Conservation (phyloP, 495 filamentous ascomycete genomes). For the Talaromyces nanjingensis region DNA sequence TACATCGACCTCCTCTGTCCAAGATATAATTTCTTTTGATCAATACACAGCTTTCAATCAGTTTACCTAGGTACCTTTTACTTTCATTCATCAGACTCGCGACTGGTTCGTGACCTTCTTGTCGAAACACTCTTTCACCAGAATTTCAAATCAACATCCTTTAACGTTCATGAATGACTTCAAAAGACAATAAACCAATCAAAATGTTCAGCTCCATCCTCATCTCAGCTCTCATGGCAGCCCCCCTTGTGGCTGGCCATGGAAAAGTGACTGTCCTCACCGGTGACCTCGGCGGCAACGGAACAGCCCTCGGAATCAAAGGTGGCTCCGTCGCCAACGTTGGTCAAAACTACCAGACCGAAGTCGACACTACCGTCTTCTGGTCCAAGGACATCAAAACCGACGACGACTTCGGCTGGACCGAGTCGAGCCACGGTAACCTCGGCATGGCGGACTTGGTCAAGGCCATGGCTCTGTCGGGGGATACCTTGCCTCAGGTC, state of each 20-base stretch:
- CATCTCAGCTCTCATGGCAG: neutral
- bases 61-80: too few species aligned
- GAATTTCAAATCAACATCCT: too few species aligned
- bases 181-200: too few species aligned
- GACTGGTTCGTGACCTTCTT: too few species aligned
- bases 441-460: neutral
- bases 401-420: neutral
- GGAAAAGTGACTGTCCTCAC: slow-evolving; percentile 2
- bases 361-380: slow-evolving; percentile 4
- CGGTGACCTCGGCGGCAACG: slow-evolving; percentile 5
- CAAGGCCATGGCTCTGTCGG: slow-evolving; percentile 26
- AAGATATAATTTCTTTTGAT: too few species aligned
- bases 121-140: too few species aligned
- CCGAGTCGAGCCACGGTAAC: neutral
- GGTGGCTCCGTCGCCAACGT: neutral
- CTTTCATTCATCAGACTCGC: too few species aligned
- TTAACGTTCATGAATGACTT: too few species aligned
- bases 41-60: too few species aligned
- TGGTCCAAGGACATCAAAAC: neutral
- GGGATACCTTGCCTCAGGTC: slow-evolving; percentile 28
- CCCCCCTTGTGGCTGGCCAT: neutral
- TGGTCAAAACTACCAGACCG: slow-evolving; percentile 1
- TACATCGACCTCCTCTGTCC: too few species aligned
- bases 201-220: too few species aligned
- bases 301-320: slow-evolving; percentile 1